Evolutionary conservation across 1,284 basidiomycete genomes (phyloP), one percentile per base, ranked within the genome.

Genomic region (Chondrostereum purpureum): DNA sequence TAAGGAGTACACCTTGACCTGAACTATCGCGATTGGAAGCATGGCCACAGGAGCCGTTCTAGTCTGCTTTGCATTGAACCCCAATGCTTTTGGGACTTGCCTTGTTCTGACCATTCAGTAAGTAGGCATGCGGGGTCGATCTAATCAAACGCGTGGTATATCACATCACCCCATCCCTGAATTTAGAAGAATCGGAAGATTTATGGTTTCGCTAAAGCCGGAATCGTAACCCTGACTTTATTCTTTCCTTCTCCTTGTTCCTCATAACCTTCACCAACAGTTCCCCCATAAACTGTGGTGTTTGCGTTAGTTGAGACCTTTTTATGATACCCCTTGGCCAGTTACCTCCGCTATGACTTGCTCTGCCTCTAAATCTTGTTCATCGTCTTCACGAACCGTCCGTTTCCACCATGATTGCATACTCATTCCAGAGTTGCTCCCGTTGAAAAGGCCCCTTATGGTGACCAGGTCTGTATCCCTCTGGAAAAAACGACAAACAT

Each of bases 381-480:
- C 27, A 8, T 31, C 27, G 8, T 31, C 18, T 17, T 43, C 38
- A 48, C 64, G 69, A 44, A 58, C 69, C n/a, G 80, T 85, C 8
- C 72, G 82, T 45, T 85, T 85, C 62, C 75, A 84, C 64, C 66
- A 69, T 42, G 71, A 78, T 52, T 85, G 82, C 50, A 65, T 82
- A 4, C 71, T 86, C 49, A 85, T 86, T 46, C 83, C 83, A 12
- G 74, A 80, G 48, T n/a, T n/a, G 8, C 27, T 31, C 8, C 59
- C 56, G 47, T 62, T 68, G 4, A 69, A 70, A 48, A 59, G 70
- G 33, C 68, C 75, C 37, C 64, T 68, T 42, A 65, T 82, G 42
- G 58, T 78, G 51, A 77, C 74, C 16, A 82, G 73, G 53, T 78
- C 36, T 19, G 12, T 14, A 8, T 31, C 27, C n/a, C 27, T 31